Evolutionary conservation across 139 green algal species (phyloP).

Genomic region (Microglena sp.): DNA sequence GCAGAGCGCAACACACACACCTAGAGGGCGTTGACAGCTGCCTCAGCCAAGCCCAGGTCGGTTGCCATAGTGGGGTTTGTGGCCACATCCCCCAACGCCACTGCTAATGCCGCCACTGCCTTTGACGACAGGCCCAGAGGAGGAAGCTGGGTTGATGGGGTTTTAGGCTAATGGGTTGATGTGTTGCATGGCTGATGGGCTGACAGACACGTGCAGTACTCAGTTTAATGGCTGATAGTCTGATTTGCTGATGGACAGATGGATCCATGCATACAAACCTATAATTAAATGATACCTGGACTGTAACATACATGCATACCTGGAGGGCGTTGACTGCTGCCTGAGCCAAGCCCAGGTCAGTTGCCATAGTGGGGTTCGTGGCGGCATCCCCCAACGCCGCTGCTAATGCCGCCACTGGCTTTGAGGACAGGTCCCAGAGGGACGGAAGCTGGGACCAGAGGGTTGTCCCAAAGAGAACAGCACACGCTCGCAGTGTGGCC

Average conservation of each 20-base stretch:
- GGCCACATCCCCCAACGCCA: no score
- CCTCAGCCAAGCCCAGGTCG: slow-evolving; percentile 5
- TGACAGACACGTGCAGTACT: no score
- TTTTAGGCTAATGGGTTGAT: no score
- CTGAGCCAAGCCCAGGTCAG: slow-evolving; percentile 4
- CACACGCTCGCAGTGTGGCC: slow-evolving; percentile 43
- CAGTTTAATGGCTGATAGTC: no score
- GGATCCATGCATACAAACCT: background rate
- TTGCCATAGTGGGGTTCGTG: slow-evolving; percentile 6
- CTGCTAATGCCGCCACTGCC: slow-evolving; percentile 19
- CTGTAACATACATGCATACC: background rate
- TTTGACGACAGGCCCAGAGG: slow-evolving; percentile 43
- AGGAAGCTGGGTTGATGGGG: slow-evolving; percentile 47
- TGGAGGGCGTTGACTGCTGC: slow-evolving; percentile 15
- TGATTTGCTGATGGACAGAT: no score
- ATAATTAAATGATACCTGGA: background rate
- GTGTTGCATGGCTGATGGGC: no score
- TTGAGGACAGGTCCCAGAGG: slow-evolving; percentile 54
- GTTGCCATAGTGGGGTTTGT: slow-evolving; percentile 6
- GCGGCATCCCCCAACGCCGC: no score
- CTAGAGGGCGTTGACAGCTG: slow-evolving; percentile 14
- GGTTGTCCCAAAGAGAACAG: slow-evolving; percentile 14
- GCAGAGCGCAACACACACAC: background rate
- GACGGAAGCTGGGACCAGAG: slow-evolving; percentile 49
- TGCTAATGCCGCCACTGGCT: slow-evolving; percentile 19